Evolutionary conservation across 805 yeast genomes (phyloP).

Genomic region (Kodamaea kaohsiungensis): DNA sequence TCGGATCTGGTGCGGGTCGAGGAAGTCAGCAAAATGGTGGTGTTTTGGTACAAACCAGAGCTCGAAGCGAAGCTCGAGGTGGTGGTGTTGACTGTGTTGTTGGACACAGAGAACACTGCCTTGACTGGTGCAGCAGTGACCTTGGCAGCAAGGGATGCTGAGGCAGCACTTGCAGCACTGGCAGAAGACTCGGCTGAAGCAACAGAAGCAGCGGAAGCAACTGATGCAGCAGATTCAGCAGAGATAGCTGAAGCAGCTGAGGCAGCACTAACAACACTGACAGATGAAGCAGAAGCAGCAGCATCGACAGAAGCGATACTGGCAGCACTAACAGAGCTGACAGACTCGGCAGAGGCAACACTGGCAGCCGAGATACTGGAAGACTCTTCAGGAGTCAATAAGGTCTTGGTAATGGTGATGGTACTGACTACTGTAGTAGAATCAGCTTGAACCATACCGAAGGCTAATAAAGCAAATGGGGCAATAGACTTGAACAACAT

Average conservation of each 20-base stretch:
- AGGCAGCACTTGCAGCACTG: conserved; percentile 25
- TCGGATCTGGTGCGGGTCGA: conserved; percentile 11
- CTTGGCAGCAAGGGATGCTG: conserved; percentile 10
- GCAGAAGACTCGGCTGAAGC: conserved; percentile 18
- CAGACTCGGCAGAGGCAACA: conserved; percentile 13
- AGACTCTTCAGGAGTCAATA: conserved; percentile 48
- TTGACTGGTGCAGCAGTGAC: neutral
- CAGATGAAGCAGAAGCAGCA: conserved; percentile 8
- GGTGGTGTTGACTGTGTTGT: conserved; percentile 25
- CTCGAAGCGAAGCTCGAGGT: conserved; percentile 20
- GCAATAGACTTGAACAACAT: conserved; percentile 17
- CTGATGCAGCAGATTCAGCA: conserved; percentile 32
- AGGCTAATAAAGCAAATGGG: conserved; percentile 13
- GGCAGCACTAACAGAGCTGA: conserved; percentile 13
- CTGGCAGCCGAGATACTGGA: conserved; percentile 23
- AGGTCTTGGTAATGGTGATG: conserved; percentile 47
- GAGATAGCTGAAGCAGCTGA: conserved; percentile 16
- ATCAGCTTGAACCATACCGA: conserved; percentile 11
- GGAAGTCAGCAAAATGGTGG: conserved; percentile 8
- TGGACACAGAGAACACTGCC: conserved; percentile 45
- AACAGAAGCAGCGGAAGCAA: conserved; percentile 12
- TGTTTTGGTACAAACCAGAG: conserved; percentile 19
- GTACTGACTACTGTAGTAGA: conserved; percentile 40
- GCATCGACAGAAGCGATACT: neutral
- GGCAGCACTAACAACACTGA: conserved; percentile 19